phyloP scores from a whole-genome alignment of 805 yeast genomes.

The Starmerella kuoi region DNA sequence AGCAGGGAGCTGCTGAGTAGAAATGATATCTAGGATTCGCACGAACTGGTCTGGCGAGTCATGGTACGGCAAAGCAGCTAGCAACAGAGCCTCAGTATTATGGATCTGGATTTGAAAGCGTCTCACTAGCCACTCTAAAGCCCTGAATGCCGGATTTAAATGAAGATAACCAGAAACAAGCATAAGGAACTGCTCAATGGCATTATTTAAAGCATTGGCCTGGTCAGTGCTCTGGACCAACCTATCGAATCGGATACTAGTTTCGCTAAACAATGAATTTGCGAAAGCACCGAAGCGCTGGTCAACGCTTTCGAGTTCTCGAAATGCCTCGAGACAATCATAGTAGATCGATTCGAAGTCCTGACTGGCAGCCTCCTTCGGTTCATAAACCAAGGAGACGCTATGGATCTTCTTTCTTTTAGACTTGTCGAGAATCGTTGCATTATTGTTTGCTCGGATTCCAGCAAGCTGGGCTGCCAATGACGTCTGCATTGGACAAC shows the following conservation, averaged over 20 bases:
- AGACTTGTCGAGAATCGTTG: slow-evolving; percentile 72
- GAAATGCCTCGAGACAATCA: slow-evolving; percentile 61
- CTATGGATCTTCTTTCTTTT: slow-evolving; percentile 77
- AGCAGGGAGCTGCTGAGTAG: slow-evolving; percentile 49
- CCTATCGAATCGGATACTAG: slow-evolving; percentile 70
- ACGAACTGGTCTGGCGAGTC: slow-evolving; percentile 52
- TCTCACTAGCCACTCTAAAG: slow-evolving; percentile 91
- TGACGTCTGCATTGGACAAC: slow-evolving; percentile 29
- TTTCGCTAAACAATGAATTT: slow-evolving; percentile 65
- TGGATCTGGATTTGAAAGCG: slow-evolving; percentile 73
- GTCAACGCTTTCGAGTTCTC: slow-evolving; percentile 59
- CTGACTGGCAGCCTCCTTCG: slow-evolving; percentile 84
- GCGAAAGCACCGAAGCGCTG: slow-evolving; percentile 60
- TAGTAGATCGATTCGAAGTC: slow-evolving; percentile 74
- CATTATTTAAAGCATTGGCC: slow-evolving; percentile 56
- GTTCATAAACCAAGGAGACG: slow-evolving; percentile 73
- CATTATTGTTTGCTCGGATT: slow-evolving; percentile 39
- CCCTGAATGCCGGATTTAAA: slow-evolving; percentile 61
- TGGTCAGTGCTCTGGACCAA: slow-evolving; percentile 70
- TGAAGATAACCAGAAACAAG: slow-evolving; percentile 67
- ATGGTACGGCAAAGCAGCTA: slow-evolving; percentile 73
- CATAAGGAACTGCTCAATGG: slow-evolving; percentile 61
- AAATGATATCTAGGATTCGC: slow-evolving; percentile 61
- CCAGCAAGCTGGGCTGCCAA: slow-evolving; percentile 73
- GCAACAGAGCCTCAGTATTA: slow-evolving; percentile 58